Evolutionary conservation across 2,329 filamentous ascomycete species (phyloP).

Genomic region (Trichoderma asperellum): DNA sequence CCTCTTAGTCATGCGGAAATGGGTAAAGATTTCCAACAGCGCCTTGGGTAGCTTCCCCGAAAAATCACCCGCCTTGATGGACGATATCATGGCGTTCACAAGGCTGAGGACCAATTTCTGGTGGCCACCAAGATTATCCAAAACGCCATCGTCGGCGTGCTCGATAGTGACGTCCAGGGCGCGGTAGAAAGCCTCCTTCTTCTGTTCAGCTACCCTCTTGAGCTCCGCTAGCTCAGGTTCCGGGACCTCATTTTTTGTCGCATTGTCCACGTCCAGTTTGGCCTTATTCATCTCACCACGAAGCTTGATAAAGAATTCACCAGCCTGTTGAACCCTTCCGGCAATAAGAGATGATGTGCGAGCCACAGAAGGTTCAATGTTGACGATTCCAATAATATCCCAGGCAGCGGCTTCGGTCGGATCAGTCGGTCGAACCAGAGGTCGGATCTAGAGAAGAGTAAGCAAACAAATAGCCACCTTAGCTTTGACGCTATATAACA

Average conservation of each 20-base stretch:
- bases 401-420: constrained; percentile 54
- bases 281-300: constrained; percentile 53
- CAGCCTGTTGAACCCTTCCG: constrained; percentile 54
- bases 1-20: constrained; percentile 64
- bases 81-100: constrained; percentile 58
- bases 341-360: constrained; percentile 49
- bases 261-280: constrained; percentile 51
- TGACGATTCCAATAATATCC: constrained; percentile 57
- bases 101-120: constrained; percentile 60
- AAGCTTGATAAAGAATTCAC: constrained; percentile 54
- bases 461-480: not conserved
- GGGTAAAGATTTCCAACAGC: constrained; percentile 62
- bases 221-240: constrained; percentile 44
- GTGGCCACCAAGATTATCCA: constrained; percentile 62
- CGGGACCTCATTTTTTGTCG: constrained; percentile 47
- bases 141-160: constrained; percentile 58
- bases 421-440: constrained; percentile 50
- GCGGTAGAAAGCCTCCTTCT: constrained; percentile 54
- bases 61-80: constrained; percentile 57
- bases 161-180: constrained; percentile 59
- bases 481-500: not conserved
- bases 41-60: constrained; percentile 58
- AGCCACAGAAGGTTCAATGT: constrained; percentile 49
- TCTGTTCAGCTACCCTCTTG: constrained; percentile 48
- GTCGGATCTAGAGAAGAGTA: constrained; percentile 41